Evolutionary conservation across 306 rosid genomes (phyloP).

Genomic region (Oxytropis ochrocephala): DNA sequence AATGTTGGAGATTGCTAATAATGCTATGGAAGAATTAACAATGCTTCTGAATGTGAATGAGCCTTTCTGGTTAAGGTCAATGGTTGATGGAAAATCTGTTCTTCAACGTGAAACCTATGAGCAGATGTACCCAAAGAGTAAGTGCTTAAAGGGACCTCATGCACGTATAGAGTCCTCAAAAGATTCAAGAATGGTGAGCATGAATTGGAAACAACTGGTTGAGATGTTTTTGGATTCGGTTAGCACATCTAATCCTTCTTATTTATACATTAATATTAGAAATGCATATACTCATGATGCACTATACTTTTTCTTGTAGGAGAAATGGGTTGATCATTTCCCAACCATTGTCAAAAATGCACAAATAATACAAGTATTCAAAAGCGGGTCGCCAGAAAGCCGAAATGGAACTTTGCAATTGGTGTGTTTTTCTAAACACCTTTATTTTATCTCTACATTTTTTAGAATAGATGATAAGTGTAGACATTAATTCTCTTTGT

Average conservation of each 20-base stretch:
- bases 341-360: slow-evolving; percentile 56
- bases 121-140: slow-evolving; percentile 14
- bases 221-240: slow-evolving; percentile 54
- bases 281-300: background rate
- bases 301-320: slow-evolving; percentile 23
- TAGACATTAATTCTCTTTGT: background rate
- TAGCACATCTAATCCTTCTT: background rate
- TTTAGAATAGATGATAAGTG: background rate
- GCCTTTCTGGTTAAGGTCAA: slow-evolving; percentile 50
- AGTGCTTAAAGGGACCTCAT: slow-evolving; percentile 8
- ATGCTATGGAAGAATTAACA: slow-evolving; percentile 48
- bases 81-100: slow-evolving; percentile 6
- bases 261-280: background rate
- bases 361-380: slow-evolving; percentile 39
- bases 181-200: slow-evolving; percentile 39
- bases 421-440: slow-evolving; percentile 29
- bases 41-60: slow-evolving; percentile 34
- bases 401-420: slow-evolving; percentile 43
- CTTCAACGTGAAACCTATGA: slow-evolving; percentile 49
- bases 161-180: slow-evolving; percentile 50
- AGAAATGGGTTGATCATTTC: slow-evolving; percentile 53
- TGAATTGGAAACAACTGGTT: slow-evolving; percentile 39
- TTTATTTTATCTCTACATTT: background rate
- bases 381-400: slow-evolving; percentile 35
- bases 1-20: slow-evolving; percentile 35